Evolutionary conservation across 768 basidiomycete species (phyloP), one percentile per base, ranked within the genome.

Genomic region (Psilocybe cubensis): DNA sequence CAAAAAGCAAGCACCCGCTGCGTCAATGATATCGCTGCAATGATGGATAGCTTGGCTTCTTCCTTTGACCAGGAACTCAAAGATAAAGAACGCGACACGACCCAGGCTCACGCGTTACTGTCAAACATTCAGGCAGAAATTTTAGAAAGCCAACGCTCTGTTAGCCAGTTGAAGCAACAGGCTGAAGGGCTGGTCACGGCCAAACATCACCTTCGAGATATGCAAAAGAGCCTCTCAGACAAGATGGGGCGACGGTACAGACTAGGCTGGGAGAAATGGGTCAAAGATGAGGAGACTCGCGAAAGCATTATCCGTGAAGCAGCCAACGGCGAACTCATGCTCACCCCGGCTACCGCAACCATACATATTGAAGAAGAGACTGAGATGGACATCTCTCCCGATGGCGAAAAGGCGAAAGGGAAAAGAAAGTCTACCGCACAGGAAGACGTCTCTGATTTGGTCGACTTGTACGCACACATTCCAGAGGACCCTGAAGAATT

Each of bases 191-290:
- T 95, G 7, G 69, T 81, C 4, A 80, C 86, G 25, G 80, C 86
- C 8, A 86, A 86, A 56, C 76, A 81, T 53, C 68, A 75, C 23
- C 75, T 96, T 45, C 75, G 79, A 27, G 79, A 81, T 28, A 72
- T 95, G 54, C 89, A 94, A 70, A 72, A 71, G 17, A 86, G 86
- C 58, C 74, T 98, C 27, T 74, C 81, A 24, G 75, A 75, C 6
- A 93, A 91, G 73, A 92, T 97, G 86, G 90, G 88, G 18, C 82
- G 82, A 64, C 79, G 90, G 61, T 94, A 93, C 74, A 82, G 91
- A 48, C 67, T 89, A 23, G 96, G 95, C 2, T 98, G 91, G 88
- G 93, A 96, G 70, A 92, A 91, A 64, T 98, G 96, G 95, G 74
- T 91, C 20, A 87, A 87, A 62, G 89, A 90, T 55, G 92, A 98